These are phyloP conservation scores for Sherardia arvensis DNA, from an alignment of 257 asterid genomes.

Conservation along the genomic window DNA sequence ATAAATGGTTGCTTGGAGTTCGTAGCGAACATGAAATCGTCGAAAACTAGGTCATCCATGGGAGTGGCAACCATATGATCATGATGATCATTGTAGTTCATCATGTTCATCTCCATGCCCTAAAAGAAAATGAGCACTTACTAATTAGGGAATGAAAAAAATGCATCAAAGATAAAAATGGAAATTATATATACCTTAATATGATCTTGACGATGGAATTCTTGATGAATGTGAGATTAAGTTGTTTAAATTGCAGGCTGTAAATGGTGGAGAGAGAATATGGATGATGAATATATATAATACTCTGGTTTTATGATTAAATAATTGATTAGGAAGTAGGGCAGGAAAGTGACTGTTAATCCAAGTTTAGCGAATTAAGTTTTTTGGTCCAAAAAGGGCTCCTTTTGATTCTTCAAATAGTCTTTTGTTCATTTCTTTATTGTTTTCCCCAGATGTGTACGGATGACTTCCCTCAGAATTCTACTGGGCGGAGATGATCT, in stretches of 20 bases:
- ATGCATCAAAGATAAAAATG: not conserved
- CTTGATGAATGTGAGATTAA: not conserved
- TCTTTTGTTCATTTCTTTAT: not conserved
- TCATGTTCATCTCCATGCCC: not conserved
- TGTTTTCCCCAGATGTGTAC: not conserved
- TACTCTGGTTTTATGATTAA: not conserved
- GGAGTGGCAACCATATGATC: not conserved
- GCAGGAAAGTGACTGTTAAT: not conserved
- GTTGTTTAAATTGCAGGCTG: not conserved
- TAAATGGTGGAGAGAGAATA: not conserved
- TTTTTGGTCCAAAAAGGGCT: not conserved
- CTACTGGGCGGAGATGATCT: not conserved
- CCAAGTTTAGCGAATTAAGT: not conserved
- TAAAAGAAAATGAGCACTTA: not conserved
- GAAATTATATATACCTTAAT: no score
- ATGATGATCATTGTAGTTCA: not conserved
- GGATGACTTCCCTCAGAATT: not conserved
- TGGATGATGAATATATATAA: no score
- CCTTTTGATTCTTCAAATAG: not conserved
- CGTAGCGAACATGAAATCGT: not conserved
- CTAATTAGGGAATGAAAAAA: not conserved
- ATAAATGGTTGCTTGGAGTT: not conserved
- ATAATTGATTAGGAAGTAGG: not conserved
- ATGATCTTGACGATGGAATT: no score
- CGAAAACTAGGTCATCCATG: not conserved